Percentiles rank a stretch among this genome's conserved stretches.
These are phyloP conservation scores for Croton laevigatus DNA, from an alignment of 441 rosid species.

Conservation along the genomic window DNA sequence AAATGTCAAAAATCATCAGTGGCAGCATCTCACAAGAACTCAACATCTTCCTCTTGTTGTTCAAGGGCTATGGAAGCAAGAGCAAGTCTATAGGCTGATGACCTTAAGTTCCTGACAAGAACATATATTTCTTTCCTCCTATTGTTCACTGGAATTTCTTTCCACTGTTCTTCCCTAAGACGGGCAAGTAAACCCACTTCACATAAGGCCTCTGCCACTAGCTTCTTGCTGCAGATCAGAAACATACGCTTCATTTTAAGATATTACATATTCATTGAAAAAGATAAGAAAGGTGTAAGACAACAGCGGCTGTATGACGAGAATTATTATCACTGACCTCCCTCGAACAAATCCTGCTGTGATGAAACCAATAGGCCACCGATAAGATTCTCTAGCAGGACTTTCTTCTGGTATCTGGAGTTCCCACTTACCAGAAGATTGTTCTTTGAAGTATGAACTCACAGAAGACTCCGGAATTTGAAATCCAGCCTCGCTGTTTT, in stretches of 20 bases:
- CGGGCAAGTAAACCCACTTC: slow-evolving; percentile 62
- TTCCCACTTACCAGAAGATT: slow-evolving; percentile 62
- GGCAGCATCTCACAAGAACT: slow-evolving; percentile 37
- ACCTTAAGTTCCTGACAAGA: slow-evolving; percentile 72
- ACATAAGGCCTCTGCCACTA: slow-evolving; percentile 58
- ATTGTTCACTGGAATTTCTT: slow-evolving; percentile 35
- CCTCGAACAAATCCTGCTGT: slow-evolving; percentile 81
- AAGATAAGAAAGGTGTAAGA: background rate
- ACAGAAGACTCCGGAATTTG: slow-evolving; percentile 54
- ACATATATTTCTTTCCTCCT: slow-evolving; percentile 64
- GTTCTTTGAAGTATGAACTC: slow-evolving; percentile 61
- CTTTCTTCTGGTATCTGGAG: slow-evolving; percentile 53
- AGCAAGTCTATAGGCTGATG: slow-evolving; percentile 76
- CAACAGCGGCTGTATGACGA: background rate
- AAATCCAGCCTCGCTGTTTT: slow-evolving; percentile 35
- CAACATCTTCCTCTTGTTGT: slow-evolving; percentile 47
- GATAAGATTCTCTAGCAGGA: slow-evolving; percentile 36
- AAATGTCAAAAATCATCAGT: background rate
- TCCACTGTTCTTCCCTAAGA: slow-evolving; percentile 77
- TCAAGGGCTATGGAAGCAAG: slow-evolving; percentile 69
- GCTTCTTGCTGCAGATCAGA: slow-evolving; percentile 58
- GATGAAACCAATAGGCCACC: slow-evolving; percentile 84
- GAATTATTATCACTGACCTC: slow-evolving; percentile 43
- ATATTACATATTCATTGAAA: background rate
- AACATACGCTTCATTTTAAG: background rate